phyloP scores from a whole-genome alignment of 192 early-diverging fungal genomes.

The Diversispora epigaea region DNA sequence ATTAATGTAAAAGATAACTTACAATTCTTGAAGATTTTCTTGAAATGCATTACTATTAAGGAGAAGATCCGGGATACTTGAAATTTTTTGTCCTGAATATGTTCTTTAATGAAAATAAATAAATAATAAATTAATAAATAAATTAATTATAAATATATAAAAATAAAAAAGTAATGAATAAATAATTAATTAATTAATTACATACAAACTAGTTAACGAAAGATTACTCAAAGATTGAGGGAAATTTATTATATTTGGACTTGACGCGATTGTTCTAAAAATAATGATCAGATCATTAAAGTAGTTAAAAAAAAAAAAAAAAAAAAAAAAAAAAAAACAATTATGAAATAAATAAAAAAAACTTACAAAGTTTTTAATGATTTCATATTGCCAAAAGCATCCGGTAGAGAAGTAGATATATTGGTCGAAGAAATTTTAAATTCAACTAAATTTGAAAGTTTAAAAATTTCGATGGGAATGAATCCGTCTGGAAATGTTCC shows the following conservation, averaged over 20 bases:
- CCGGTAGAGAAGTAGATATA: not conserved
- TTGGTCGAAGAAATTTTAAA: not conserved
- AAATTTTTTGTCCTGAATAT: not conserved
- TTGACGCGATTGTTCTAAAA: too few relatives aligned
- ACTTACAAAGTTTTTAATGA: constrained; percentile 13
- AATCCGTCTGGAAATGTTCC: not conserved
- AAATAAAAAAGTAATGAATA: not conserved
- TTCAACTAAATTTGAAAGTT: not conserved
- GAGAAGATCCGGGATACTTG: constrained; percentile 10
- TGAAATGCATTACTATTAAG: constrained; percentile 16
- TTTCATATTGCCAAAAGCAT: constrained; percentile 17
- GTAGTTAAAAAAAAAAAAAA: too few relatives aligned
- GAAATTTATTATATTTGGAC: too few relatives aligned
- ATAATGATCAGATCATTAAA: too few relatives aligned
- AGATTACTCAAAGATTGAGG: too few relatives aligned
- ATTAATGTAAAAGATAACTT: constrained; percentile 4
- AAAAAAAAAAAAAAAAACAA: too few relatives aligned
- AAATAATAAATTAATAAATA: too few relatives aligned
- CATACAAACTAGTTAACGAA: too few relatives aligned
- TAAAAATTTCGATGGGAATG: not conserved
- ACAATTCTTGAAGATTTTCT: constrained; percentile 5
- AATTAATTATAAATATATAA: not conserved
- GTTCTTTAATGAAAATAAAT: not conserved
- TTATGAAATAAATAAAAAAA: too few relatives aligned
- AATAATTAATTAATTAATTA: not conserved